These are phyloP conservation scores for Hericium alpestre DNA, from an alignment of 768 basidiomycete genomes.

Conservation along the genomic window DNA sequence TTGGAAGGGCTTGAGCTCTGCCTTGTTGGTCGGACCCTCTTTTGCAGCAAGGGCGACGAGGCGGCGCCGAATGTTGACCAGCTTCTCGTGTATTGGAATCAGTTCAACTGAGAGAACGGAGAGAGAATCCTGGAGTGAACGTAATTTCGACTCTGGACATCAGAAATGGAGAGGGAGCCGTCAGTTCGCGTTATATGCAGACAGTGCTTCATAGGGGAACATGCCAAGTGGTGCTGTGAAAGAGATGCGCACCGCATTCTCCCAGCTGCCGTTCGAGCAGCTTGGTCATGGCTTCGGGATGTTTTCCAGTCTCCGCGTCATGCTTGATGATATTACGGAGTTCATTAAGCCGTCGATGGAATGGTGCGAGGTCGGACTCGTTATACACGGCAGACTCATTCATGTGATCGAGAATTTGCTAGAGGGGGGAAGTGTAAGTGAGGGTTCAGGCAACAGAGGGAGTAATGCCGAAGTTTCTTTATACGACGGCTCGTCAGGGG, in stretches of 20 bases:
- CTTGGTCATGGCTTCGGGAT: conserved; percentile 78
- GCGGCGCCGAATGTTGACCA: conserved; percentile 81
- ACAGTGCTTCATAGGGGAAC: background rate
- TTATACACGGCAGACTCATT: conserved; percentile 94
- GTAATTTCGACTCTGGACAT: conserved; percentile 52
- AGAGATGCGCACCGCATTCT: conserved; percentile 65
- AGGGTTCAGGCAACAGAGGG: background rate
- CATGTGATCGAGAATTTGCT: conserved; percentile 95
- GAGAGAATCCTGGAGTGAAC: conserved; percentile 72
- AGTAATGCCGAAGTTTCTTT: background rate
- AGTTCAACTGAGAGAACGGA: conserved; percentile 85
- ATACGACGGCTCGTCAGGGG: background rate
- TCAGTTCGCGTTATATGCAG: background rate
- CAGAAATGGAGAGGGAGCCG: background rate
- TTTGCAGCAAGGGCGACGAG: conserved; percentile 83
- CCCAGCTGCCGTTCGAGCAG: conserved; percentile 85
- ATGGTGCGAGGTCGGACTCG: conserved; percentile 81
- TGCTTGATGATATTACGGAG: conserved; percentile 79
- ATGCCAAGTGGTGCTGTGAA: background rate
- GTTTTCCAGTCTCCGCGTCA: conserved; percentile 72
- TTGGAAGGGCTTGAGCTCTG: conserved; percentile 79
- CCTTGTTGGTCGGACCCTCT: conserved; percentile 66
- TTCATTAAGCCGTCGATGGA: conserved; percentile 69
- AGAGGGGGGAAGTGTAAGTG: background rate
- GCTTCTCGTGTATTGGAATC: conserved; percentile 78